A percentile compares a stretch with the other conserved stretches of the same genome.
Conservation (phyloP, 805 yeast species). For the Cyberlindnera euphorbiae region DNA sequence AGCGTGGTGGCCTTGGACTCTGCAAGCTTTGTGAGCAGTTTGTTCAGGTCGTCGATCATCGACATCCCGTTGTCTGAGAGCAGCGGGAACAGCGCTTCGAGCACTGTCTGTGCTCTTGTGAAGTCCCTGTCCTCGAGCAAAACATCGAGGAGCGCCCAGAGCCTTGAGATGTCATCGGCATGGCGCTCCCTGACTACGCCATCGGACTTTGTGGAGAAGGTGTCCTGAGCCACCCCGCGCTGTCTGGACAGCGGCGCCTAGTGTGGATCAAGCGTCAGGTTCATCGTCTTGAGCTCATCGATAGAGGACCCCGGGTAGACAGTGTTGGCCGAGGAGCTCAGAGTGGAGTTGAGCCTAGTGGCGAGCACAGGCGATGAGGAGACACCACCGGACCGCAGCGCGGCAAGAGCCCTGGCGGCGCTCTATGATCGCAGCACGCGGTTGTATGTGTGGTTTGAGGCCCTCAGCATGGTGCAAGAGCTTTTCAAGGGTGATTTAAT, state of each 20-base stretch:
- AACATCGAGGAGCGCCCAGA: slow-evolving; percentile 78
- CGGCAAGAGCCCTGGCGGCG: too few species aligned
- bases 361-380: too few species aligned
- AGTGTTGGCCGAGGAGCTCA: slow-evolving; percentile 1
- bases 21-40: slow-evolving; percentile 45
- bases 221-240: slow-evolving; percentile 9
- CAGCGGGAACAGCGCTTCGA: slow-evolving; percentile 55
- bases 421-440: too few species aligned
- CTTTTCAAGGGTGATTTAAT: too few species aligned
- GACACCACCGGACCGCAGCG: too few species aligned
- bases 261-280: slow-evolving; percentile 1
- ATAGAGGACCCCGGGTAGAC: slow-evolving; percentile 13
- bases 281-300: slow-evolving; percentile 17
- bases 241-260: background rate
- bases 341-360: slow-evolving; percentile 2
- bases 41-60: slow-evolving; percentile 64
- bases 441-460: background rate
- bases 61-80: slow-evolving; percentile 36
- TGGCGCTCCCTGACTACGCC: slow-evolving; percentile 21
- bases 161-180: slow-evolving; percentile 55
- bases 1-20: slow-evolving; percentile 30
- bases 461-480: slow-evolving; percentile 6
- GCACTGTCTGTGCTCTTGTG: slow-evolving; percentile 64
- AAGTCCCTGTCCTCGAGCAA: slow-evolving; percentile 62
- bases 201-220: slow-evolving; percentile 21